These are phyloP conservation scores for Arthromyces matolae DNA, from an alignment of 768 basidiomycete genomes.

Conservation along the genomic window DNA sequence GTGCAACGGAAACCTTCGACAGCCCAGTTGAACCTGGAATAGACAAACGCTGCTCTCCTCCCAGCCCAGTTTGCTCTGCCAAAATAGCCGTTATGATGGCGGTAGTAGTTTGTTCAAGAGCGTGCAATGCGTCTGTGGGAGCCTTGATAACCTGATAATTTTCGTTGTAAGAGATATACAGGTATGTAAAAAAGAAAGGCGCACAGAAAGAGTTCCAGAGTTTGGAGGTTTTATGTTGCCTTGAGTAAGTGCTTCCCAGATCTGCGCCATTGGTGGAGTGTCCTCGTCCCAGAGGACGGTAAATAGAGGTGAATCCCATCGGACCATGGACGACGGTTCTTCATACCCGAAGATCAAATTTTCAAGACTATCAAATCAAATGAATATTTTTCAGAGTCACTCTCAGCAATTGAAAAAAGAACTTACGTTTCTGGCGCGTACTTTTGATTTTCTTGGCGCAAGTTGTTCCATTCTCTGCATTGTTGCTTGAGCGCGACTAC, in stretches of 20 bases:
- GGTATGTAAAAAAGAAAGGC: constrained; percentile 17
- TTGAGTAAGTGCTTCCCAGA: constrained; percentile 79
- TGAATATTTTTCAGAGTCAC: no score
- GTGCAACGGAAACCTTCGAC: constrained; percentile 45
- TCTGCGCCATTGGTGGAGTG: constrained; percentile 57
- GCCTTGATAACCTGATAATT: constrained; percentile 70
- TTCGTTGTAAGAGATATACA: background rate
- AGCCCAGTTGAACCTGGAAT: constrained; percentile 39
- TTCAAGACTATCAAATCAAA: constrained; percentile 53
- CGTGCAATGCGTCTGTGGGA: constrained; percentile 82
- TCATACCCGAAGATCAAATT: constrained; percentile 88
- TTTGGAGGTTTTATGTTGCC: constrained; percentile 86
- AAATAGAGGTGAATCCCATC: constrained; percentile 97
- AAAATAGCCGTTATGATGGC: constrained; percentile 71
- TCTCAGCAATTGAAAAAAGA: no score
- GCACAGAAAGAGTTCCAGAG: constrained; percentile 70
- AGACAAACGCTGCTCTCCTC: constrained; percentile 49
- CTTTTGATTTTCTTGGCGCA: constrained; percentile 39
- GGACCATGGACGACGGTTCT: constrained; percentile 97
- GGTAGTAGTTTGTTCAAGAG: constrained; percentile 76
- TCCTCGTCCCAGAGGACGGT: constrained; percentile 76
- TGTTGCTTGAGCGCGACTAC: constrained; percentile 71
- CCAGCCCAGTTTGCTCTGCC: constrained; percentile 52
- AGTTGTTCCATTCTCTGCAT: constrained; percentile 73
- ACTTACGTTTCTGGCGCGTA: constrained; percentile 78